Evolutionary conservation across 192 early-diverging fungal genomes (phyloP), one percentile per base, ranked within the genome.

Genomic region (Backusella psychrophila): DNA sequence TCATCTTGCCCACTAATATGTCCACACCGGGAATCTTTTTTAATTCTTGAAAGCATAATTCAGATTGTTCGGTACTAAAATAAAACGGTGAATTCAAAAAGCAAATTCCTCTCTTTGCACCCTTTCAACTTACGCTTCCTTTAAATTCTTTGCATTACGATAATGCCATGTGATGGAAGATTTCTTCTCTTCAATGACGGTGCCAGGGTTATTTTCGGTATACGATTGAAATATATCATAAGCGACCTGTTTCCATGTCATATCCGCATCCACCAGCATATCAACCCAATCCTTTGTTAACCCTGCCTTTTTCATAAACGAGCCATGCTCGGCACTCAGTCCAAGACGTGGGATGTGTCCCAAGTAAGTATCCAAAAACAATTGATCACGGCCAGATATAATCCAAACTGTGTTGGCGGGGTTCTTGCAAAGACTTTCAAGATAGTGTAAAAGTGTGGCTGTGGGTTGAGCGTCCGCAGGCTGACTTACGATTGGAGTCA

Each of bases 91-190:
- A 9, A 9, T 39, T 39, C 33, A 6, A 23, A 19, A 34, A 34
- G 31, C 63, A 41, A 17, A 44, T 68, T 33, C 34, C 17, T 68
- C 5, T 67, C 4, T 29, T 26, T 26, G 4, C 11, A 12, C 66
- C 21, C n/a, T 29, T 49, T 9, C 35, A 33, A 74, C 77, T 78
- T 79, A 79, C 78, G 78, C 73, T 70, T 69, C 67, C 29, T 71
- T 38, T 11, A 35, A 33, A 73, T 75, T 66, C 35, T 38, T 21
- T 7, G 80, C 80, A 71, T 81, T 90, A 66, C 97, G 92, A 88
- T 94, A 99, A 79, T 99, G 97, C 97, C 97, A 99, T 35, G 97
- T 97, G 33, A 99, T 89, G 8, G 97, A 94, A 5, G 91, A 94
- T 39, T 92, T 86, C 82, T 99, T 99, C 81, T 93, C 89, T 73